Percentiles rank a stretch among this genome's conserved stretches.
These are phyloP conservation scores for Aureobasidium melanogenum DNA, from an alignment of 2,329 filamentous ascomycete genomes.

Conservation along the genomic window DNA sequence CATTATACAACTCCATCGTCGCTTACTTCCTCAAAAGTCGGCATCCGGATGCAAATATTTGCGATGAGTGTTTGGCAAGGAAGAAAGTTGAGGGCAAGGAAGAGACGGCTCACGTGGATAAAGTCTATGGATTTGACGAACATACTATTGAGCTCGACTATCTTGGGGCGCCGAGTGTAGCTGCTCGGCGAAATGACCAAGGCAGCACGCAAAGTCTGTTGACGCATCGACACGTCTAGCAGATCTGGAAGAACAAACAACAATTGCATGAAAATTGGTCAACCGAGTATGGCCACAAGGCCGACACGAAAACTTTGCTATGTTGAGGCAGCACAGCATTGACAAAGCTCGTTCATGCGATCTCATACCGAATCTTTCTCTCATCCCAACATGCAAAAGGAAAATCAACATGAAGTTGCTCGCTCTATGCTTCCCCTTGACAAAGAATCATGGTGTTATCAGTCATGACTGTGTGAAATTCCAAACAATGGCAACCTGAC, in stretches of 20 bases:
- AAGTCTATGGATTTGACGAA: background rate
- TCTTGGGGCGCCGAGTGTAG: background rate
- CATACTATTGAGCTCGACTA: background rate
- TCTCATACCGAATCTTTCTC: no score
- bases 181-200: background rate
- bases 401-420: no score
- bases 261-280: no score
- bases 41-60: background rate
- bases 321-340: no score
- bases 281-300: no score
- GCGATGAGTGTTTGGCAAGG: background rate
- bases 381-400: no score
- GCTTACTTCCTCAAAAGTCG: background rate
- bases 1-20: background rate
- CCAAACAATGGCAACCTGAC: no score
- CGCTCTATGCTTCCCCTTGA: no score
- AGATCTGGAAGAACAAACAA: background rate
- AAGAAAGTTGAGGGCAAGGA: background rate
- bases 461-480: no score
- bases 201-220: background rate
- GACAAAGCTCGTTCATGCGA: no score
- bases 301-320: no score
- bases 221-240: background rate
- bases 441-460: no score
- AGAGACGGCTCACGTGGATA: background rate